A percentile compares a stretch with the other conserved stretches of the same genome.
Conservation (phyloP, 129 eudicot genomes). For the Helianthus tuberosus region DNA sequence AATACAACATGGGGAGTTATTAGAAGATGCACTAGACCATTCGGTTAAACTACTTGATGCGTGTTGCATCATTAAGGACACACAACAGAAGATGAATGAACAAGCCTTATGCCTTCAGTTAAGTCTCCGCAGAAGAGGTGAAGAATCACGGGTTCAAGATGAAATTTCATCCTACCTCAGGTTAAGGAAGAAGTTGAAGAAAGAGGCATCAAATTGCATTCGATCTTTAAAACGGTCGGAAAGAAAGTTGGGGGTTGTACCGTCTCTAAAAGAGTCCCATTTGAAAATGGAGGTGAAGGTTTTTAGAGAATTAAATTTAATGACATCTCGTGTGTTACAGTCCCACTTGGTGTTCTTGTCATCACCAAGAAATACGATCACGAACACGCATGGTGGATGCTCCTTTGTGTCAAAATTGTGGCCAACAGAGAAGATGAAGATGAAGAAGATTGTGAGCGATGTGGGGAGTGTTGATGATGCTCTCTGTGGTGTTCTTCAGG, state of each 20-base stretch:
- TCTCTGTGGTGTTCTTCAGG: constrained; percentile 32
- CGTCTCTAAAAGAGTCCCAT: constrained; percentile 34
- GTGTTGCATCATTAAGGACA: constrained; percentile 48
- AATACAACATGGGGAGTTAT: constrained; percentile 36
- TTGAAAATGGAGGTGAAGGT: constrained; percentile 38
- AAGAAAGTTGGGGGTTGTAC: constrained; percentile 28
- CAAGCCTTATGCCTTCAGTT: constrained; percentile 44
- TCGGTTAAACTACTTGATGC: constrained; percentile 55
- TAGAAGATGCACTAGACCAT: constrained; percentile 53
- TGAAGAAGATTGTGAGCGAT: constrained; percentile 32
- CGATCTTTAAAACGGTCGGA: constrained; percentile 36
- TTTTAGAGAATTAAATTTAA: constrained; percentile 40
- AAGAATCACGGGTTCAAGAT: constrained; percentile 22
- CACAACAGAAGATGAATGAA: constrained; percentile 41
- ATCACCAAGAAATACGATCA: constrained; percentile 28
- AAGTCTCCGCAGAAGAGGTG: constrained; percentile 46
- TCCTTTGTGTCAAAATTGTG: constrained; percentile 43
- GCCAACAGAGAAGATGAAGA: constrained; percentile 32
- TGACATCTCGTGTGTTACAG: constrained; percentile 31
- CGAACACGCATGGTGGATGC: constrained; percentile 29
- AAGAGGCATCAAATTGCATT: constrained; percentile 40
- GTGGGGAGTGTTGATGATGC: constrained; percentile 49
- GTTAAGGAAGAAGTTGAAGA: constrained; percentile 40
- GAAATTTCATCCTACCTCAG: constrained; percentile 37
- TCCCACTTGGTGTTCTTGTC: constrained; percentile 44